phyloP scores from a whole-genome alignment of 805 yeast genomes.

The Lipomyces sp. region DNA sequence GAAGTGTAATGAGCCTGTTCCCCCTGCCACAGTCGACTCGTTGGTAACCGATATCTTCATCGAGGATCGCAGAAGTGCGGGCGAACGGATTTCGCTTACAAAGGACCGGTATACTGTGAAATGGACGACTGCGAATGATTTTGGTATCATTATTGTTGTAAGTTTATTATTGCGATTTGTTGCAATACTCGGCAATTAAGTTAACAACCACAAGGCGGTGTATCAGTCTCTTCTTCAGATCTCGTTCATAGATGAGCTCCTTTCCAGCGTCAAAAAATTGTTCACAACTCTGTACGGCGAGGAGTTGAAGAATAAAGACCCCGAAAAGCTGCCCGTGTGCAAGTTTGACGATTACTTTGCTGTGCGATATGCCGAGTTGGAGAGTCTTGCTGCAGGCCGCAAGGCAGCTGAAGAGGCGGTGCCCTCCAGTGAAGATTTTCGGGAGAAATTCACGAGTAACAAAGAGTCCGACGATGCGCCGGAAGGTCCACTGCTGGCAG shows the following conservation, averaged over 20 bases:
- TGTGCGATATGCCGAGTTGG: constrained; percentile 43
- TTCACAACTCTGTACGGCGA: constrained; percentile 42
- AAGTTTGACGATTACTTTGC: constrained; percentile 45
- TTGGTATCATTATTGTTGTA: constrained; percentile 50
- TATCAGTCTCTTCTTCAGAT: constrained; percentile 47
- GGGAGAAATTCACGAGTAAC: constrained; percentile 16
- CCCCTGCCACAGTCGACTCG: constrained; percentile 52
- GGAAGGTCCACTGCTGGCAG: constrained; percentile 1
- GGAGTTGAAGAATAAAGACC: constrained; percentile 28
- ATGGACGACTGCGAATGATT: constrained; percentile 51
- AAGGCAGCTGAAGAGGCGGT: constrained; percentile 8
- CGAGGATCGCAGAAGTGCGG: constrained; percentile 36
- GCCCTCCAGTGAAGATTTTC: constrained; percentile 2
- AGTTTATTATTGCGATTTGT: not conserved
- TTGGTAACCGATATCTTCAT: constrained; percentile 58
- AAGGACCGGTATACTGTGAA: constrained; percentile 54
- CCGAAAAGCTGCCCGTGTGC: constrained; percentile 26
- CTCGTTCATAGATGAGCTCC: constrained; percentile 44
- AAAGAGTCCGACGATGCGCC: constrained; percentile 7
- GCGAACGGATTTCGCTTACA: constrained; percentile 35
- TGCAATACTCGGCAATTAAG: not conserved
- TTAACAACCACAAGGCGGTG: constrained; percentile 34
- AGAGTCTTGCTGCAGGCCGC: constrained; percentile 21
- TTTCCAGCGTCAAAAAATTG: constrained; percentile 44
- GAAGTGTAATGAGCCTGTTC: constrained; percentile 50